Evolutionary conservation across 2,329 filamentous ascomycete genomes (phyloP), one percentile per base, ranked within the genome.

Genomic region (Penicillium hordei): DNA sequence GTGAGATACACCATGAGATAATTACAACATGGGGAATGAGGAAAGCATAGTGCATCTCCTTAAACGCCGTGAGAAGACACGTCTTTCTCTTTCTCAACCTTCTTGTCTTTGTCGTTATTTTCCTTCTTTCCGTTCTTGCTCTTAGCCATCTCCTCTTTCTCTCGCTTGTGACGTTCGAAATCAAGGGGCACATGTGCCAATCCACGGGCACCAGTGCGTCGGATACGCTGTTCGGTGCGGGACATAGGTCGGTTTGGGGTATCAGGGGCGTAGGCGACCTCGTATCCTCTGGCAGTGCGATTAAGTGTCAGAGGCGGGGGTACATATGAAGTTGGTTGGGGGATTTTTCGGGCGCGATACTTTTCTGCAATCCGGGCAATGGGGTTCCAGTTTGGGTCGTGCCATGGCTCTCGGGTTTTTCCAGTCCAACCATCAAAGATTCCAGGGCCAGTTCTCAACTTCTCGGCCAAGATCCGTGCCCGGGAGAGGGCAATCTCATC

Each of bases 191-290:
- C 76, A 36, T 73, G 76, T 5, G 78, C 77, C 48, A 79, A 60
- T 0, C 78, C 78, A 40, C 70, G 75, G 6, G 74, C 77, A 13
- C 77, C 78, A 6, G 77, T 79, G 43, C 68, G 57, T 38, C 77
- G 68, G 33, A 79, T 76, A 31, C 77, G 68, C 61, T 76, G 69
- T 58, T 79, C 78, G 0, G 76, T 78, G 19, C 77, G 71, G 44
- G 77, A 79, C 54, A 79, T 62, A 9, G 71, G 65, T 12, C 75
- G 76, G 25, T 74, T 65, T 17, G 73, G 70, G 1, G 67, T 70
- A 39, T 73, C 69, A 21, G 75, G 75, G 10, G 75, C 74, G 55
- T 77, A 69, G 2, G 75, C 72, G 49, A 79, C 72, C 48, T 78
- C 70, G 55, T 76, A 75, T 7, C 76, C 53, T n/a, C 53, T 56